Evolutionary conservation across 1,139 yeast genomes (phyloP).

Genomic region (Zhuliangozyma parablackwelliae): DNA sequence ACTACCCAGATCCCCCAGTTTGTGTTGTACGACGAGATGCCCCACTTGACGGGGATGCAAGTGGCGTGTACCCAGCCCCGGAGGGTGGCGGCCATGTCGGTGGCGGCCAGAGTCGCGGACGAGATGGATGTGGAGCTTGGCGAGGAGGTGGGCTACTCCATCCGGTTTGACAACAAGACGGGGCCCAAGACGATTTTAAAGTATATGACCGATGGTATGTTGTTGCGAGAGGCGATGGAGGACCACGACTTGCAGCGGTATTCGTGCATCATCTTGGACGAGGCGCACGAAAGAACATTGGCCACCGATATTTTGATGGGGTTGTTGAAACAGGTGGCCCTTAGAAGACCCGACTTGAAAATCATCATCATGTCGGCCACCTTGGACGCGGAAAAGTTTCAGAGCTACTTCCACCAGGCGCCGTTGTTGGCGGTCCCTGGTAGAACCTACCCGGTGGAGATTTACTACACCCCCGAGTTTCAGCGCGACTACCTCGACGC

Average conservation of each 20-base stretch:
- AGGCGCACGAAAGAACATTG: slow-evolving; percentile 96
- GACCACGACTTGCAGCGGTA: slow-evolving; percentile 79
- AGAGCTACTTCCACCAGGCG: slow-evolving; percentile 81
- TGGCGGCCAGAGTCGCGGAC: slow-evolving; percentile 92
- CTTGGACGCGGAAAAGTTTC: slow-evolving; percentile 94
- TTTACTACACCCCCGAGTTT: slow-evolving; percentile 93
- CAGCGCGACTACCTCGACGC: slow-evolving; percentile 94
- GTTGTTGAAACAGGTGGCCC: slow-evolving; percentile 72
- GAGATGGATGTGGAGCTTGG: slow-evolving; percentile 93
- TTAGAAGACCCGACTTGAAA: slow-evolving; percentile 81
- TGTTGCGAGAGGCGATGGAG: slow-evolving; percentile 94
- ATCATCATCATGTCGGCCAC: slow-evolving; percentile 97
- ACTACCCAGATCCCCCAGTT: slow-evolving; percentile 97
- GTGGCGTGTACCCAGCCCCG: slow-evolving; percentile 98
- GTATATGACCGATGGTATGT: slow-evolving; percentile 99
- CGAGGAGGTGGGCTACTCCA: slow-evolving; percentile 87
- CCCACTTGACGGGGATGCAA: slow-evolving; percentile 71
- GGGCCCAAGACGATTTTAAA: slow-evolving; percentile 75
- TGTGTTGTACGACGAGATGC: slow-evolving; percentile 88
- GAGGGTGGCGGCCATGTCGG: slow-evolving; percentile 97
- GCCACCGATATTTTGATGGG: slow-evolving; percentile 98
- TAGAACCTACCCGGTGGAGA: slow-evolving; percentile 95
- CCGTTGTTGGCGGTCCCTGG: slow-evolving; percentile 97
- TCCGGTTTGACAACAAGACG: slow-evolving; percentile 90
- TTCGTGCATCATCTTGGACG: slow-evolving; percentile 90